Conservation (phyloP, 2,329 filamentous ascomycete genomes). For the Phoma sp. region DNA sequence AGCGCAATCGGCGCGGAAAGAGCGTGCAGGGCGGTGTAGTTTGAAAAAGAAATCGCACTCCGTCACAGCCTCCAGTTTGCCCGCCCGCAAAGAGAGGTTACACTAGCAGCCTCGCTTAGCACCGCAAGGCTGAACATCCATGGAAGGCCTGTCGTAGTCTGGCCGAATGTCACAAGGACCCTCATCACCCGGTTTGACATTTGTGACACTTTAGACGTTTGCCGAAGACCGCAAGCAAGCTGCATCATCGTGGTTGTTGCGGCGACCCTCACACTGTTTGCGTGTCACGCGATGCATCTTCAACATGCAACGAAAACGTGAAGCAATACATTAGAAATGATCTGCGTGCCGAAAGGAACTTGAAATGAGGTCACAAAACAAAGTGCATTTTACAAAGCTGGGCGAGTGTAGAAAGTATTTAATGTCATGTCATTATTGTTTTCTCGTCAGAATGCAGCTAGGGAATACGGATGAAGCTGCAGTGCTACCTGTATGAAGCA, state of each 20-base stretch:
- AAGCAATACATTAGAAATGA: neutral
- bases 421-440: neutral
- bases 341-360: neutral
- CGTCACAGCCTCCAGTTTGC: conserved; percentile 18
- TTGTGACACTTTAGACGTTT: neutral
- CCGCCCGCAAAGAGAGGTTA: conserved; percentile 3
- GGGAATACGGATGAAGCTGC: neutral
- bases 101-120: conserved; percentile 19
- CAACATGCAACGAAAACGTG: neutral
- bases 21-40: conserved; percentile 31
- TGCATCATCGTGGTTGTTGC: neutral
- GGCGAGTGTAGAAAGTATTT: neutral
- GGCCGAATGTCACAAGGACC: neutral
- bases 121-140: conserved; percentile 12
- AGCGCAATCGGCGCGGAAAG: conserved; percentile 32
- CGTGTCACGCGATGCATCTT: neutral
- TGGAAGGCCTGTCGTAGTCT: conserved; percentile 2
- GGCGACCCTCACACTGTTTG: neutral
- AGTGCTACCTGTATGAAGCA: neutral
- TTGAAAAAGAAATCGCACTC: conserved; percentile 18
- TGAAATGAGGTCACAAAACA: neutral
- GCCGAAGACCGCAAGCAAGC: neutral
- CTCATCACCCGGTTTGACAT: neutral
- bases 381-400: too few relatives aligned
- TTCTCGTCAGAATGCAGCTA: neutral